Base-by-base conservation (phyloP, 2,329 filamentous ascomycete genomes). In the Pyrenophora tritici-repentis region DNA sequence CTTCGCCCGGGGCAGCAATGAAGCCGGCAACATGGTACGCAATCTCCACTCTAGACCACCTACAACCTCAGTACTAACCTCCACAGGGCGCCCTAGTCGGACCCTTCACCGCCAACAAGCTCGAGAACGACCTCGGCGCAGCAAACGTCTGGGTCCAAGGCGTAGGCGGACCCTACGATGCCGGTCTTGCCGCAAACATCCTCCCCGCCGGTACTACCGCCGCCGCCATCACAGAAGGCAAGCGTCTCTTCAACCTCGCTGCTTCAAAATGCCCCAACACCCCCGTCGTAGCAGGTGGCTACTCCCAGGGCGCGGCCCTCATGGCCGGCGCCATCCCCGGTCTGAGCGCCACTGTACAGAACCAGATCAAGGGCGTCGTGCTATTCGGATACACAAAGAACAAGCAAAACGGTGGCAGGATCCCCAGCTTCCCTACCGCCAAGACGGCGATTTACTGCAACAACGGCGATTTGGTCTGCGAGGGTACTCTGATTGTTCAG, bases 361-460 rank as follows among this genome's bases (percentile, higher is more conserved):
- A 58, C 32, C 61, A 65, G 37, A 60, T 74, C 52, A 68, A 66
- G 26, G 72, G 72, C 22, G 67, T 71, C 3, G 71, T 73, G 10
- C 58, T 73, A 16, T 75, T 71, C 42, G 73, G 73, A 13, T 69
- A 75, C 56, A 75, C 73, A 18, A 66, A 67, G 53, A 74, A 74
- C 46, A 50, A 50, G 36, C 71, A 73, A 50, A 69, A 71, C 41
- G 54, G 52, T 32, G 71, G 73, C 20, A 46, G 60, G n/a, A 73
- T 75, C 42, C 63, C 65, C 1, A 56, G 62, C 35, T 73, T 70
- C 45, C 68, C 72, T 1, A 37, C 52, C 9, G 57, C 53, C 31
- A 66, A 70, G 54, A 60, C 69, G 12, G 56, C 62, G 49, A 66
- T 73, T 9, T 70, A 68, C 58, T 75, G 72, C 52, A 64, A 65